Conservation (phyloP, 257 asterid genomes). For the Capsicum baccatum region DNA sequence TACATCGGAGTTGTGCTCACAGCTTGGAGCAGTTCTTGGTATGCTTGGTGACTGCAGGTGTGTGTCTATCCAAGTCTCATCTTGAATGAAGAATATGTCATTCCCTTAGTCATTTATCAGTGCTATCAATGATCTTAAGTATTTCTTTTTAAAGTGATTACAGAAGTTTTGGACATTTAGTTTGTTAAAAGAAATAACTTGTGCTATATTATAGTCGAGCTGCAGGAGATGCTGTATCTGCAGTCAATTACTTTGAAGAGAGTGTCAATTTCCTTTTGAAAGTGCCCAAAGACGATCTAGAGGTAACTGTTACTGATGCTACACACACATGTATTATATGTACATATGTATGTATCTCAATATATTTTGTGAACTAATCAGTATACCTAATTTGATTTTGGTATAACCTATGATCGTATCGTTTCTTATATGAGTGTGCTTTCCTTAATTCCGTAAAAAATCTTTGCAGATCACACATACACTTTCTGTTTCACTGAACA, state of each 20-base stretch:
- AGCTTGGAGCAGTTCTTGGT: slow-evolving; percentile 95
- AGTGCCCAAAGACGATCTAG: slow-evolving; percentile 78
- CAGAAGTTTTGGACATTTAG: slow-evolving; percentile 14
- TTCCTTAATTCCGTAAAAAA: slow-evolving; percentile 23
- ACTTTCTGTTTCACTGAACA: slow-evolving; percentile 90
- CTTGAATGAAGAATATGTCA: slow-evolving; percentile 17
- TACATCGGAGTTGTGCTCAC: slow-evolving; percentile 90
- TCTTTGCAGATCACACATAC: slow-evolving; percentile 76
- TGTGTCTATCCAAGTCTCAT: slow-evolving; percentile 33
- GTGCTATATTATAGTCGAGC: slow-evolving; percentile 67
- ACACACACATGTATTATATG: neutral
- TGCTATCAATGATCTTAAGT: neutral
- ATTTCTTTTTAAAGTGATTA: neutral
- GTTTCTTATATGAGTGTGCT: neutral
- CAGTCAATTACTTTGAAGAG: slow-evolving; percentile 85
- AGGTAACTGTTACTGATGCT: slow-evolving; percentile 50
- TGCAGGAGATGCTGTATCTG: slow-evolving; percentile 81
- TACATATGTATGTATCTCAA: neutral
- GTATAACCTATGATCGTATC: neutral
- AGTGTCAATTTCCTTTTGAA: slow-evolving; percentile 73
- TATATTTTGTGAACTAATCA: slow-evolving; percentile 1
- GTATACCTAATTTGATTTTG: neutral
- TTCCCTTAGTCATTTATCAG: neutral
- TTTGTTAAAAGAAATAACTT: slow-evolving; percentile 18
- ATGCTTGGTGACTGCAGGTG: slow-evolving; percentile 99